A percentile compares a stretch with the other conserved stretches of the same genome.
phyloP scores from a whole-genome alignment of 2,329 filamentous ascomycete genomes.

The Moelleriella libera region DNA sequence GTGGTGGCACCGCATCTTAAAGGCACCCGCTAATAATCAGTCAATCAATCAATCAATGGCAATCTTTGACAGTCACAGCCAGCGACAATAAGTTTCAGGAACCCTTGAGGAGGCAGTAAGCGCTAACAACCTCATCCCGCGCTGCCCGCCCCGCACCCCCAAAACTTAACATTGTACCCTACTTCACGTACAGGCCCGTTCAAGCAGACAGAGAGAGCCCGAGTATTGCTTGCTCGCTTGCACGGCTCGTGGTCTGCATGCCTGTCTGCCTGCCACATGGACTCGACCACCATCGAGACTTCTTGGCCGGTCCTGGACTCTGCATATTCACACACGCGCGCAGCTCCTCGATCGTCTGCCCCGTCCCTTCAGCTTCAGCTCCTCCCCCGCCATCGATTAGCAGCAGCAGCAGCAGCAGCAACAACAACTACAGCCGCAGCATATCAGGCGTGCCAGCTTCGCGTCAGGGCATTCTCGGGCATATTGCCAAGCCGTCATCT shows the following conservation, averaged over 20 bases:
- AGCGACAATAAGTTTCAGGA: neutral
- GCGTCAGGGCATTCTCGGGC: neutral
- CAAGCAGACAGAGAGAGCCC: too few relatives aligned
- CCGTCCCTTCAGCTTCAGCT: too few relatives aligned
- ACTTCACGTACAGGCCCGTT: too few relatives aligned
- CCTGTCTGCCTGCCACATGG: neutral
- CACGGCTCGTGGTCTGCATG: too few relatives aligned
- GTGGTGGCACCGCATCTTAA: too few relatives aligned
- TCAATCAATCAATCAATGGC: too few relatives aligned
- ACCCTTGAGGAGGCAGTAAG: neutral
- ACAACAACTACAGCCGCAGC: neutral
- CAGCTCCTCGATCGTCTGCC: too few relatives aligned
- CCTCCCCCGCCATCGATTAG: too few relatives aligned
- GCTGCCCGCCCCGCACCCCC: neutral
- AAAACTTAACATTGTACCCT: neutral
- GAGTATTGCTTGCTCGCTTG: too few relatives aligned
- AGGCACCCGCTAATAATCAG: too few relatives aligned
- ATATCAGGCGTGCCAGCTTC: neutral
- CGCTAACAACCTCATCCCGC: neutral
- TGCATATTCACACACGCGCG: too few relatives aligned
- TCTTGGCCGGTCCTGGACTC: neutral
- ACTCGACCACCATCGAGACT: neutral
- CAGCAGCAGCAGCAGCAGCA: too few relatives aligned
- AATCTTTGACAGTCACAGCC: neutral
- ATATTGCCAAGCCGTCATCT: neutral